A percentile compares a stretch with the other conserved stretches of the same genome.
Conservation (phyloP, 345 rosid species). For the Physaria fendleri region DNA sequence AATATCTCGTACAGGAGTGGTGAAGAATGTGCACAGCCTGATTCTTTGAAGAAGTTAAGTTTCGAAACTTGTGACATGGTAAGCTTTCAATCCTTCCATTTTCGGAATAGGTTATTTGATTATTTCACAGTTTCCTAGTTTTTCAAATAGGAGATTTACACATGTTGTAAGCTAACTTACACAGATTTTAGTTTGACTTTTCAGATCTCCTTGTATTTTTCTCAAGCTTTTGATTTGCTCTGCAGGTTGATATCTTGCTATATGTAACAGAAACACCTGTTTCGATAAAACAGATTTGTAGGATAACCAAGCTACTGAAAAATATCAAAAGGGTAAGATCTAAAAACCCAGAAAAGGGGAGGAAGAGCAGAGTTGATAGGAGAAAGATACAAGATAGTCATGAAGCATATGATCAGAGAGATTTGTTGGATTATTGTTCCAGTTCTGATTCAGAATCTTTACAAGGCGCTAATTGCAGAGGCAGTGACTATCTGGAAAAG, state of each 20-base stretch:
- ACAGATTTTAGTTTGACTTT: not conserved
- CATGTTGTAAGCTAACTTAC: constrained; percentile 3
- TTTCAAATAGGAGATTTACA: not conserved
- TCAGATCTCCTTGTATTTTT: not conserved
- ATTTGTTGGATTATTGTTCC: constrained; percentile 35
- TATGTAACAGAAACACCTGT: constrained; percentile 66
- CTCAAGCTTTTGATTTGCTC: constrained; percentile 17
- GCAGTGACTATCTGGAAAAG: constrained; percentile 23
- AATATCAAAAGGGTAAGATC: constrained; percentile 11
- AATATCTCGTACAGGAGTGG: constrained; percentile 74
- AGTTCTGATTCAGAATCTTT: constrained; percentile 45
- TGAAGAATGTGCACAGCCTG: constrained; percentile 46
- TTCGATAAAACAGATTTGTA: constrained; percentile 71
- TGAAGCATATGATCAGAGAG: constrained; percentile 31
- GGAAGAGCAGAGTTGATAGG: not conserved
- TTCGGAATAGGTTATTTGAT: not conserved
- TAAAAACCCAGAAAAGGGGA: not conserved
- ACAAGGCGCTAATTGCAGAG: constrained; percentile 22
- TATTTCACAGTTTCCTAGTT: not conserved
- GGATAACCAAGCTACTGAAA: constrained; percentile 64
- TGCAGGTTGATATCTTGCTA: constrained; percentile 84
- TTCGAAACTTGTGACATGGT: constrained; percentile 73
- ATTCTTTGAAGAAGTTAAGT: constrained; percentile 56
- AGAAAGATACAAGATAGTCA: constrained; percentile 30
- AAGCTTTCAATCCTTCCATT: constrained; percentile 23